Base-by-base conservation (phyloP, 2,329 filamentous ascomycete species). In the Kalaharituber pfeilii region DNA sequence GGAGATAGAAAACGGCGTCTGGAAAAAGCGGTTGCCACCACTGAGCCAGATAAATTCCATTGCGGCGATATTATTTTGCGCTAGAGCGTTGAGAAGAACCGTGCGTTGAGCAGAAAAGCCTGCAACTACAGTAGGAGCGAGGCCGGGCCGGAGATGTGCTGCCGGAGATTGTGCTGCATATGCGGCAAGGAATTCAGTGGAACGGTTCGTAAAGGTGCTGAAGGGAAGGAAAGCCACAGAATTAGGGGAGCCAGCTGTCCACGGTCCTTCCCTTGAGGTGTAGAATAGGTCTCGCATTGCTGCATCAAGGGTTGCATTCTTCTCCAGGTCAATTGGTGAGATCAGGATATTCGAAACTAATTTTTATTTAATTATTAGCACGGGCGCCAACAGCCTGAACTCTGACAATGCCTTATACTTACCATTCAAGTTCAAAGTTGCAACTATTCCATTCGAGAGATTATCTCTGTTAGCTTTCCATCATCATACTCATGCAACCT, bases 61-160 rank as follows among this genome's bases (percentile, higher is more conserved):
- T 26, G 64, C 65, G 49, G 61, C 57, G 51, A 65, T 55, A 30
- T 68, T 56, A 49, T 57, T 39, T 39, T 65, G 55, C 30, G 65
- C 51, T 49, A 66, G 64, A 36, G 66, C 64, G n/a, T 61, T 56
- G 24, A 67, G 60, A 27, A 68, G 59, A 3, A 66, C 53, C 50
- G 64, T 61, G 36, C 67, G 66, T 59, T 72, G 70, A 4, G 61
- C 62, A 7, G 61, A 57, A 58, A 70, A 72, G 22, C 71, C 70
- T 2, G 66, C 65, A 2, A 67, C 60, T 5, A 72, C 68, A 5
- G 66, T 65, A 0, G 65, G 58, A 51, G 70, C 62, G 7, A 65
- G 65, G 25, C 62, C 64, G 2, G 58, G 29, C 1, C 68, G 67
- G 7, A 72, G 64, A 50, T 67, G 67, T 4, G 60, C 52, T 1